phyloP scores from a whole-genome alignment of 2,329 filamentous ascomycete genomes.

The Hypocreales sp. region DNA sequence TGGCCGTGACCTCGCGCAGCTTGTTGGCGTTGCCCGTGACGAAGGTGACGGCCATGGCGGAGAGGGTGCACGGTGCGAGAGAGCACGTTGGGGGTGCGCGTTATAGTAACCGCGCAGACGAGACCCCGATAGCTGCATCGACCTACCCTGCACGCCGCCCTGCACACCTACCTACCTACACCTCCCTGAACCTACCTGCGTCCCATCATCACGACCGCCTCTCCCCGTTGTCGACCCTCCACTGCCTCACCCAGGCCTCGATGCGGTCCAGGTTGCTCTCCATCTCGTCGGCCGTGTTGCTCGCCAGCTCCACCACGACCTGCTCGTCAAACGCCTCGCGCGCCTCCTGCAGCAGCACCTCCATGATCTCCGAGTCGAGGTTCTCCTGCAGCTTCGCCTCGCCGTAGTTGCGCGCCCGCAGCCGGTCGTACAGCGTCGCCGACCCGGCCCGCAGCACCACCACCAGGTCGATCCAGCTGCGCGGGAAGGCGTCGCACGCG shows the following conservation, averaged over 20 bases:
- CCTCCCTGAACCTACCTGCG: too few species aligned
- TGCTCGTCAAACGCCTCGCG: conserved; percentile 72
- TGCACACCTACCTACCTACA: too few species aligned
- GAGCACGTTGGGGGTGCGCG: too few species aligned
- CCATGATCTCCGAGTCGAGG: conserved; percentile 93
- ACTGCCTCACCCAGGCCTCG: conserved; percentile 65
- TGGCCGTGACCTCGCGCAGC: conserved; percentile 74
- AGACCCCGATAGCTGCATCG: too few species aligned
- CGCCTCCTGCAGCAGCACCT: conserved; percentile 82
- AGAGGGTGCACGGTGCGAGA: too few species aligned
- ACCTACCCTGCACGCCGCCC: too few species aligned
- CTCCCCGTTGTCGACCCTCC: conserved; percentile 35
- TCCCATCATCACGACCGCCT: too few species aligned
- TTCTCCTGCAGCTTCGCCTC: conserved; percentile 91
- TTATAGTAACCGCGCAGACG: too few species aligned
- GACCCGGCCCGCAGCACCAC: conserved; percentile 79
- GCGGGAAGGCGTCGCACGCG: conserved; percentile 87
- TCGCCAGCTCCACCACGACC: conserved; percentile 77
- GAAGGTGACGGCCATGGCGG: conserved; percentile 55
- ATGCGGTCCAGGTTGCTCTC: conserved; percentile 79
- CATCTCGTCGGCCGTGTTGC: conserved; percentile 70
- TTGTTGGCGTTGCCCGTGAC: conserved; percentile 97
- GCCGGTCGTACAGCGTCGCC: conserved; percentile 66
- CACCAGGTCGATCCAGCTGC: conserved; percentile 87
- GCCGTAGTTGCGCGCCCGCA: conserved; percentile 62